phyloP scores from a whole-genome alignment of 352 stramenopile species.

The Globisporangium megalacanthum region DNA sequence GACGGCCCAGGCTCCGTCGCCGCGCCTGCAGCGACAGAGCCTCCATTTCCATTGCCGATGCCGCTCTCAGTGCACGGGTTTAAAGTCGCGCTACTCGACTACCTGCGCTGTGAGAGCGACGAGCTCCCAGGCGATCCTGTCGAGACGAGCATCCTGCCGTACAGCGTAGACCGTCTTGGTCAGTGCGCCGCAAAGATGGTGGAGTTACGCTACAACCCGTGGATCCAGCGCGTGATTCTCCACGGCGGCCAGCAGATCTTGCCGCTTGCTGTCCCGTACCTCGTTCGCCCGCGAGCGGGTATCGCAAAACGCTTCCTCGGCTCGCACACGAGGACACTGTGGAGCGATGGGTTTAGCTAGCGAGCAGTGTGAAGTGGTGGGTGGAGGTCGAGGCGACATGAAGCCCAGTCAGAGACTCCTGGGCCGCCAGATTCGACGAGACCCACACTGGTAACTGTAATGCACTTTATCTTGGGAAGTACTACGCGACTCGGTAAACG shows the following conservation, averaged over 20 bases:
- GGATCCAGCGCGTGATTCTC: not conserved
- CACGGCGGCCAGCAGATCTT: not conserved
- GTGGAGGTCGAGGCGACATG: not conserved
- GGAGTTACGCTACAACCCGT: slow-evolving; percentile 4
- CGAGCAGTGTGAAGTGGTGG: not conserved
- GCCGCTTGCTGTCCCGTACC: slow-evolving; percentile 1
- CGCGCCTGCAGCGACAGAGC: not conserved
- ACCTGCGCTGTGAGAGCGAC: slow-evolving; percentile 2
- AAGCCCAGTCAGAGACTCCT: too few species aligned
- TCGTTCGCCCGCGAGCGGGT: not conserved
- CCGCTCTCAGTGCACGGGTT: not conserved
- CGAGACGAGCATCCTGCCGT: slow-evolving; percentile 6
- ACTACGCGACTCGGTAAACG: too few species aligned
- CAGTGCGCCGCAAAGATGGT: slow-evolving; percentile 1
- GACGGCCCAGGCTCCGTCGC: too few species aligned
- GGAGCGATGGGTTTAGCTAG: not conserved
- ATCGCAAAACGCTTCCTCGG: slow-evolving; percentile 4
- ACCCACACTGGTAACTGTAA: too few species aligned
- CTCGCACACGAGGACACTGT: slow-evolving; percentile 3
- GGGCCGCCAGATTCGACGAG: too few species aligned
- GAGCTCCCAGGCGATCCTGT: not conserved
- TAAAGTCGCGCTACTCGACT: not conserved
- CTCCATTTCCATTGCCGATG: not conserved
- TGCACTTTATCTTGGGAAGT: too few species aligned
- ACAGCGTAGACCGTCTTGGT: slow-evolving; percentile 4